Evolutionary conservation across 1,139 yeast species (phyloP).

Genomic region (Candida labiduridarum): DNA sequence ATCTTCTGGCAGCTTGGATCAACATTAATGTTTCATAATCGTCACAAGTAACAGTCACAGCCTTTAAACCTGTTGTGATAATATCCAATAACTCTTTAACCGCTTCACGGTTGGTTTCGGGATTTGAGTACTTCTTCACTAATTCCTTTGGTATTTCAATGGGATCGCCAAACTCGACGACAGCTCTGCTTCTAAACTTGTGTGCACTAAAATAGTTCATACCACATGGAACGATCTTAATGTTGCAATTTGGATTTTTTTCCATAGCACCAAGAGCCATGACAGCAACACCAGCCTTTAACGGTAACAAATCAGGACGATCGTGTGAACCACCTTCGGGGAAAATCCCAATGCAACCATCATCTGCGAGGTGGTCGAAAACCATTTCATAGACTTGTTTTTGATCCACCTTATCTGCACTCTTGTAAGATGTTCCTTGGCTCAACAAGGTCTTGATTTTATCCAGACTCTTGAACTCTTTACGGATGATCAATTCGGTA

Average conservation of each 20-base stretch:
- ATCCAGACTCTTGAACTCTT: conserved; percentile 64
- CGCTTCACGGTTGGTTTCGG: conserved; percentile 62
- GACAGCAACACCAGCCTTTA: conserved; percentile 96
- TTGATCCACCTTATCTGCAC: conserved; percentile 85
- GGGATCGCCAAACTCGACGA: conserved; percentile 91
- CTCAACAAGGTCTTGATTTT: conserved; percentile 44
- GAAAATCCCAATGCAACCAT: conserved; percentile 89
- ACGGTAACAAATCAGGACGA: conserved; percentile 83
- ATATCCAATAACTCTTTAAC: conserved; percentile 70
- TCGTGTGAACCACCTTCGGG: conserved; percentile 99
- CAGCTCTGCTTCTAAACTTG: conserved; percentile 92
- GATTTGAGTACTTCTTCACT: conserved; percentile 62
- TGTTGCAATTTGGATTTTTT: conserved; percentile 66
- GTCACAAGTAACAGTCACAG: conserved; percentile 90
- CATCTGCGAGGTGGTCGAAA: conserved; percentile 75
- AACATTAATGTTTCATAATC: conserved; percentile 93
- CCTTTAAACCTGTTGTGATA: conserved; percentile 74
- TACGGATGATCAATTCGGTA: conserved; percentile 67
- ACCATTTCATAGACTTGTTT: conserved; percentile 79
- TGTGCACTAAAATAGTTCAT: conserved; percentile 97
- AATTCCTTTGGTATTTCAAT: conserved; percentile 67
- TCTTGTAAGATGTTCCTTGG: conserved; percentile 64
- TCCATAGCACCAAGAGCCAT: conserved; percentile 96
- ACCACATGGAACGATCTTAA: conserved; percentile 92
- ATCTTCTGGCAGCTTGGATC: conserved; percentile 89